Evolutionary conservation across 257 asterid species (phyloP).

Genomic region (Nicotiana tabacum): DNA sequence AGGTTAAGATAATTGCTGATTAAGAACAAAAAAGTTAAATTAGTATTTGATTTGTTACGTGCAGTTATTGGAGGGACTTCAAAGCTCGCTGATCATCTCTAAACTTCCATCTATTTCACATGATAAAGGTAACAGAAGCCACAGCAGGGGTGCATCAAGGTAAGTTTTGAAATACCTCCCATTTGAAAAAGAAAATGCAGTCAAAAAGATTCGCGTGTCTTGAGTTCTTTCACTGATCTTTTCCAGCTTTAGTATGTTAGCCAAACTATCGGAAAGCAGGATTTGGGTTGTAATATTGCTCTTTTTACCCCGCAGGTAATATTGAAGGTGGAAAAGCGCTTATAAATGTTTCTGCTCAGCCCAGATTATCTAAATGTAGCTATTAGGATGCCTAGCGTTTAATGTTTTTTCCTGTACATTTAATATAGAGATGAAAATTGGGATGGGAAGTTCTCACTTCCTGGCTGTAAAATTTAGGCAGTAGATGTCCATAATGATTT

Average conservation of each 20-base stretch:
- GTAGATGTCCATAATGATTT: conserved; percentile 55
- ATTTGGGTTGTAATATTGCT: neutral
- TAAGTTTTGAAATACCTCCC: conserved; percentile 8
- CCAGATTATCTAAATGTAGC: conserved; percentile 3
- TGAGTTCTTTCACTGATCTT: neutral
- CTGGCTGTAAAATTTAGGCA: conserved; percentile 46
- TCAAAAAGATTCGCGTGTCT: neutral
- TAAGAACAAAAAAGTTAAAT: neutral
- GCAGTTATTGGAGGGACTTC: conserved; percentile 94
- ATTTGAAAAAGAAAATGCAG: neutral
- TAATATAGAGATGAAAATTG: conserved; percentile 27
- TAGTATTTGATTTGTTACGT: conserved; percentile 15
- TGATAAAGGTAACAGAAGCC: conserved; percentile 56
- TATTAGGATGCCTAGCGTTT: conserved; percentile 5
- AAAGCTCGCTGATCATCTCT: conserved; percentile 64
- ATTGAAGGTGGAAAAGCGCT: conserved; percentile 15
- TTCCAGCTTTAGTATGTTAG: neutral
- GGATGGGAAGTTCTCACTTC: conserved; percentile 31
- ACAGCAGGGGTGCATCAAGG: conserved; percentile 53
- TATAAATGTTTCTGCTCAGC: conserved; percentile 18
- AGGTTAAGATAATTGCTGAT: neutral
- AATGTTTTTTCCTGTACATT: conserved; percentile 32
- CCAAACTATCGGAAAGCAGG: neutral
- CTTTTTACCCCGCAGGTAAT: neutral
- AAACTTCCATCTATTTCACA: conserved; percentile 66